phyloP scores from a whole-genome alignment of 2,329 filamentous ascomycete species.

The Pseudogymnoascus sp. region DNA sequence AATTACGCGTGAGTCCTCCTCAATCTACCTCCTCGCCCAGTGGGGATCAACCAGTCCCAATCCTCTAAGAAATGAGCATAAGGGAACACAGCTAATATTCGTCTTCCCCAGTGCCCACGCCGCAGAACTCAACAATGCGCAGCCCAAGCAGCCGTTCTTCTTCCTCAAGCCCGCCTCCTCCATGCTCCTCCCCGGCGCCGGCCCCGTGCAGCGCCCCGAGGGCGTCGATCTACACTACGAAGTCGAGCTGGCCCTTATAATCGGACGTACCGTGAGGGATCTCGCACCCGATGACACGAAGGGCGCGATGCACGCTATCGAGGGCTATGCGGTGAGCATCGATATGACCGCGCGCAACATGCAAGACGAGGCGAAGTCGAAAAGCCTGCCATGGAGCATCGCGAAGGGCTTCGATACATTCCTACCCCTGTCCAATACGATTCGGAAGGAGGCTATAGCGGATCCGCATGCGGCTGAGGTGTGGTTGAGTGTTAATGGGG shows the following conservation, averaged over 20 bases:
- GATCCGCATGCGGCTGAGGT: constrained; percentile 86
- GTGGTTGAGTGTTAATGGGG: constrained; percentile 74
- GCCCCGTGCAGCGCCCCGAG: constrained; percentile 71
- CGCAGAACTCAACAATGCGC: constrained; percentile 76
- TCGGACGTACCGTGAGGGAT: constrained; percentile 73
- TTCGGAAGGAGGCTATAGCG: constrained; percentile 70
- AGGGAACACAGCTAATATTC: constrained; percentile 10
- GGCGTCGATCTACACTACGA: constrained; percentile 90
- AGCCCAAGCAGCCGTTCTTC: constrained; percentile 95
- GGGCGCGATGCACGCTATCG: constrained; percentile 73
- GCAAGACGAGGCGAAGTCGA: constrained; percentile 94
- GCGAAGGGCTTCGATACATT: constrained; percentile 98
- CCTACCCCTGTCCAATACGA: constrained; percentile 74
- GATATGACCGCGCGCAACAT: constrained; percentile 97
- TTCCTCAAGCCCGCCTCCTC: constrained; percentile 92
- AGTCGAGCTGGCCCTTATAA: constrained; percentile 84
- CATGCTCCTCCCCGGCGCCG: constrained; percentile 69
- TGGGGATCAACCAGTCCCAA: neutral
- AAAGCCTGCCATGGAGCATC: constrained; percentile 92
- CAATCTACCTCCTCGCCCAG: constrained; percentile 10
- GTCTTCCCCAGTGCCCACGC: constrained; percentile 67
- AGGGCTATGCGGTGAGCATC: constrained; percentile 85
- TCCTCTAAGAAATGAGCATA: constrained; percentile 4
- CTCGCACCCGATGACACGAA: constrained; percentile 60
- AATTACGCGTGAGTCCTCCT: constrained; percentile 74